Conservation (phyloP, 164 flowering plant species). For the Santalum album region DNA sequence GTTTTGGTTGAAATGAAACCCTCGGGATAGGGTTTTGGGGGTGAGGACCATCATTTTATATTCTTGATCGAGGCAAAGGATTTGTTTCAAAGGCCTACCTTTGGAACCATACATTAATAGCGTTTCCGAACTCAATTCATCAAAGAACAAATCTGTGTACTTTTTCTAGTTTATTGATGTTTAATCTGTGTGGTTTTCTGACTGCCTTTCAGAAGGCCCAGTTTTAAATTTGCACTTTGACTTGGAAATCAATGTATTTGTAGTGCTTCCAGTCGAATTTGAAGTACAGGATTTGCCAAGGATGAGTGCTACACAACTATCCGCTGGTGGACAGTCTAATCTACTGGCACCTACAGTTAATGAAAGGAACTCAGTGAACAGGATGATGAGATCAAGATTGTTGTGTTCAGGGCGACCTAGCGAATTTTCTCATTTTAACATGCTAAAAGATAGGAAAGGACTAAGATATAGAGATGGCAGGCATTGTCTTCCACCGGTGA, state of each 20-base stretch:
- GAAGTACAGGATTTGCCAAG: neutral
- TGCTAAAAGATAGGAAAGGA: constrained; percentile 9
- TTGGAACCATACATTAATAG: too few species aligned
- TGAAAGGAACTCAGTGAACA: neutral
- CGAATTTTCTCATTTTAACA: constrained; percentile 1
- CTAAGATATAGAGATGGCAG: constrained; percentile 4
- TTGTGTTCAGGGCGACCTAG: neutral
- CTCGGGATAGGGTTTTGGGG: too few species aligned
- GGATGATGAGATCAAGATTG: neutral
- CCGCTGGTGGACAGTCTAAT: constrained; percentile 8
- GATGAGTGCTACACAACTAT: constrained; percentile 21
- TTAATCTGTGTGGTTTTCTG: too few species aligned
- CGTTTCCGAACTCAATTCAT: too few species aligned
- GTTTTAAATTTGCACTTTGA: neutral
- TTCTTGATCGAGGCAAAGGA: too few species aligned
- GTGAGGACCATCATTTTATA: too few species aligned
- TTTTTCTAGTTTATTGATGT: too few species aligned
- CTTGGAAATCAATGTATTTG: neutral
- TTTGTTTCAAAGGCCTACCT: too few species aligned
- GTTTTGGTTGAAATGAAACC: too few species aligned
- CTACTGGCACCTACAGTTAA: constrained; percentile 1
- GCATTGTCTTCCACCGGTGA: constrained; percentile 7
- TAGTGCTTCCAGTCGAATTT: neutral
- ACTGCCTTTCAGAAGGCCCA: too few species aligned
- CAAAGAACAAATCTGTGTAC: too few species aligned